Evolutionary conservation across 805 yeast genomes (phyloP), one percentile per base, ranked within the genome.

Genomic region (Saturnispora besseyi): DNA sequence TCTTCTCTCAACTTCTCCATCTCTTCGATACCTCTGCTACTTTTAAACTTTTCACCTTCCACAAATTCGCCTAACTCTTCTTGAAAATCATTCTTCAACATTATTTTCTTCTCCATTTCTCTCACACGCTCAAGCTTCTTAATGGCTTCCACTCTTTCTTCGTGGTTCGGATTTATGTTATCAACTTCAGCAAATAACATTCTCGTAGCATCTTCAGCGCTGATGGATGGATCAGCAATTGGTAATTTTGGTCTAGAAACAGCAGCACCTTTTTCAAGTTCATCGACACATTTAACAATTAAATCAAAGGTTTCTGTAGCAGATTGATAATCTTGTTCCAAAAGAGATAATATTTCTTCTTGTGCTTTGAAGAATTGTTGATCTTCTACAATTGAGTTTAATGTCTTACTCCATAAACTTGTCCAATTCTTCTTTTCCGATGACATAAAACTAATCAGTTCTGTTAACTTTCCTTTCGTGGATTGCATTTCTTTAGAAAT

Each of bases 341-440:
- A 67, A 61, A 91, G 95, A 30, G 73, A 74, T 1, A 87, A 78
- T 49, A 95, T 75, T 53, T 87, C 96, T 59, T 88, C 96, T 64
- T 91, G 97, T 18, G 88, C 74, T 50, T 86, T 86, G 67, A 90
- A 80, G 63, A 88, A 88, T 56, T 91, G 95, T 64, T 93, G 98
- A 60, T 90, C 97, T 59, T 88, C 96, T 55, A 96, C 84, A 12
- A 93, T 91, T 34, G 83, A 82, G 53, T 88, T 93, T 50, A 93
- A 74, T 61, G 89, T 96, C 5, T 82, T 71, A 62, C 90, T 96
- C 97, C 99, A 91, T 8, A 87, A 82, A 56, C 78, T 78, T 61
- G 87, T 86, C 96, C 98, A 89, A 31, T 79, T 80, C 6, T 89
- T 82, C 55, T 85, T 85, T 61, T 89, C 98, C 4, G 71, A 70